Base-by-base conservation (phyloP, 1,284 basidiomycete genomes). In the Trichosporon sp. region DNA sequence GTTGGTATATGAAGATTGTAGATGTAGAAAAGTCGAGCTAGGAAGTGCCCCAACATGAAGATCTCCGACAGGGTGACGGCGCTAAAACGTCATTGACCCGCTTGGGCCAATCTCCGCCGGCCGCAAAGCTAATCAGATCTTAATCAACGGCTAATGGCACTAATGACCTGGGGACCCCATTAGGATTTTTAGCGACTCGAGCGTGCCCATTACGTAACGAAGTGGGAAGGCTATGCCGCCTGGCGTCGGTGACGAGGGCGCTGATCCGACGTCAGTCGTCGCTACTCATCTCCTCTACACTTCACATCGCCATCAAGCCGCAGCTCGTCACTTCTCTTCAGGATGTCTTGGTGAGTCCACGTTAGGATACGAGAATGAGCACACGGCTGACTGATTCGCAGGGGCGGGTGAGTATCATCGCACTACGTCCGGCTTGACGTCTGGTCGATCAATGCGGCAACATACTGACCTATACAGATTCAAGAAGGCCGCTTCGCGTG, bases 401-500 rank as follows among this genome's bases (percentile, higher is more conserved):
- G 63, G 63, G 63, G 59, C 58, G 63, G 63, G 63, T 64, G 56
- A 32, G 63, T 63, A 8, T n/a, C 13, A 11, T 4, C 25, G 27
- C 5, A 5, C n/a, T 1, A 21, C 49, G 49, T n/a, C 8, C 11
- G 25, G 6, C 16, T 7, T 7, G 8, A 29, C 25, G 34, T 29
- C 11, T 3, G 32, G 25, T 16, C 59, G 33, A 29, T 31, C 33
- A 21, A 36, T 31, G 8, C 29, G 13, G 29, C 37, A 23, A 13
- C 36, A 44, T 44, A 29, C 63, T 64, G n/a, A 64, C 44, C 3
- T n/a, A 23, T 34, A 33, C 72, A 92, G 94, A 70, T 90, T 96
- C 83, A 95, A 96, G 84, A 97, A 97, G 84, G 89, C 91, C 31
- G 86, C 96, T 65, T 93, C 92, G 80, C 86, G 94, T 67, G 91